Base-by-base conservation (phyloP, 2,329 filamentous ascomycete genomes). In the Penicillium corylophilum region DNA sequence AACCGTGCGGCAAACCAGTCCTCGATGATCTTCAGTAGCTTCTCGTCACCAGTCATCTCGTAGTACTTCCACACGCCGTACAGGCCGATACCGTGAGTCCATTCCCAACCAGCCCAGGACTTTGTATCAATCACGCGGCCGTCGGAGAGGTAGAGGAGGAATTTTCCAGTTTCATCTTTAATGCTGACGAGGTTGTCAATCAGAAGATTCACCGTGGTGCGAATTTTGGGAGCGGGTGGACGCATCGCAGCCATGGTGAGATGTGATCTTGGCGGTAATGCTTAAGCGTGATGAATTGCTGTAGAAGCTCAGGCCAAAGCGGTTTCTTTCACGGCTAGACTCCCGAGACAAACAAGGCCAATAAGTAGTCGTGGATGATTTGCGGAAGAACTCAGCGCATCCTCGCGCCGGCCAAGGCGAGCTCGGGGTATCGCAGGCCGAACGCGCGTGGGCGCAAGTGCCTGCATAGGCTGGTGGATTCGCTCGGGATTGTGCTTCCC, bases 1-100 rank as follows among this genome's bases (percentile, higher is more conserved):
- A 90, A 85, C 8, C 88, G 84, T 43, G 79, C 80, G 6, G 76
- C 74, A 71, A 90, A 92, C 89, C 89, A 93, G 51, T 82, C 78
- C 64, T 88, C 79, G 61, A 92, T 90, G 55, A 87, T 84, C 54
- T 77, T 70, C 18, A 90, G 78, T 48, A 82, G 81, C 26, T 75
- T 71, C 1, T 76, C 69, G 26, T 86, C 82, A 42, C 83, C 84
- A 0, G 86, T 90, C 59, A 91, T 73, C 51, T 84, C 82, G 72
- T 91, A 87, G 77, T 92, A 92, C 67, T 90, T 87, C 84, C 86
- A 92, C 48, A 93, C 82, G 24, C 89, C 88, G 70, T 91, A 90
- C 18, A 92, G 82, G 5, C 88, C 88, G 63, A 91, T 83, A 39
- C 88, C 88, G 69, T 91, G 88, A 1, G 87, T 90, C 86, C 87